A percentile compares a stretch with the other conserved stretches of the same genome.
phyloP scores from a whole-genome alignment of 2,329 filamentous ascomycete genomes.

The Aspergillus unguis region DNA sequence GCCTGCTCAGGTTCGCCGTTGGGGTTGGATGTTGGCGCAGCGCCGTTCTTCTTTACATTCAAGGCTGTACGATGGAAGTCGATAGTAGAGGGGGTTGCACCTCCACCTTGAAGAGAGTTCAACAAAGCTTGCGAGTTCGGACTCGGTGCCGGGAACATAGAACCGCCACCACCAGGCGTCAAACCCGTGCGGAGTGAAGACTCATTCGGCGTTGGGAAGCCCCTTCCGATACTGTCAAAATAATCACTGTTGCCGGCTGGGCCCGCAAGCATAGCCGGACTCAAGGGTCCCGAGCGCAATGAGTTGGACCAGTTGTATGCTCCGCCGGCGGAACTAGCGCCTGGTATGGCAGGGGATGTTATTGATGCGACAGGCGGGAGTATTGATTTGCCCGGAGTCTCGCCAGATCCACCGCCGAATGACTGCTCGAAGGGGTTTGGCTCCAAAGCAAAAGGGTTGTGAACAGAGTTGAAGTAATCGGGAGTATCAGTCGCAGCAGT shows the following conservation, averaged over 20 bases:
- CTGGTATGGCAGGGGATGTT: conserved; percentile 83
- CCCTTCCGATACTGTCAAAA: conserved; percentile 79
- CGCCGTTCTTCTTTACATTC: conserved; percentile 63
- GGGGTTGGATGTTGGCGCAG: conserved; percentile 43
- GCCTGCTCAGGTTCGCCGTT: conserved; percentile 40
- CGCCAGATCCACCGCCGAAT: conserved; percentile 60
- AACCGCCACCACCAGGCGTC: conserved; percentile 90
- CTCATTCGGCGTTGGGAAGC: conserved; percentile 94
- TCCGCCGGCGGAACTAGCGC: conserved; percentile 66
- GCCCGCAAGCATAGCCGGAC: conserved; percentile 94
- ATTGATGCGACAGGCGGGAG: conserved; percentile 86
- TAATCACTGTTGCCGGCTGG: conserved; percentile 73
- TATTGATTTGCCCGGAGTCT: conserved; percentile 78
- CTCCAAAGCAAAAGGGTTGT: conserved; percentile 60
- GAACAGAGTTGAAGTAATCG: conserved; percentile 66
- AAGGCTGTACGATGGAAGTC: conserved; percentile 95
- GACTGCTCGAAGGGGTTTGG: conserved; percentile 97
- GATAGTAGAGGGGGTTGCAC: conserved; percentile 81
- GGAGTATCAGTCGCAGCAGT: conserved; percentile 57
- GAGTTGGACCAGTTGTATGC: conserved; percentile 79
- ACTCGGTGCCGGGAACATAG: conserved; percentile 92
- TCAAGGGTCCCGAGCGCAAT: conserved; percentile 85
- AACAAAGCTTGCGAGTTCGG: conserved; percentile 82
- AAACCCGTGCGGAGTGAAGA: conserved; percentile 86
- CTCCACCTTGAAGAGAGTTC: conserved; percentile 72